These are phyloP conservation scores for Diaporthe amygdali DNA, from an alignment of 2,329 filamentous ascomycete species.

Conservation along the genomic window DNA sequence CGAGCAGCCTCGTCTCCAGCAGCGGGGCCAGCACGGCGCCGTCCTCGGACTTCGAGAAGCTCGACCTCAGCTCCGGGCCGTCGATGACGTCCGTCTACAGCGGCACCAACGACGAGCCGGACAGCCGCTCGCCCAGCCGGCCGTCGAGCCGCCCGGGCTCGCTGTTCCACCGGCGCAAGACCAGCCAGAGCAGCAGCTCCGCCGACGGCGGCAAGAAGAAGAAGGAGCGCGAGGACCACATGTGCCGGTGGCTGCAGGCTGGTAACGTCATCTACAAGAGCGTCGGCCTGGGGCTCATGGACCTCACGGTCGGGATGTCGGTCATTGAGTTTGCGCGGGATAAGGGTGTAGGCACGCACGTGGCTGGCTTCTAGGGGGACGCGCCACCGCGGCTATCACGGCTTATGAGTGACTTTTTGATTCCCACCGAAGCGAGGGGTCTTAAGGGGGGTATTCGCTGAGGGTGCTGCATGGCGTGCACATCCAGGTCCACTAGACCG, in stretches of 20 bases:
- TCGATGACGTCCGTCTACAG: slow-evolving; percentile 48
- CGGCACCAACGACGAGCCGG: slow-evolving; percentile 13
- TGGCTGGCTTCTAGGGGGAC: slow-evolving; percentile 54
- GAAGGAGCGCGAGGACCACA: slow-evolving; percentile 52
- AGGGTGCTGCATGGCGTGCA: neutral
- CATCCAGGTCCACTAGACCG: neutral
- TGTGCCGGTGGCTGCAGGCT: slow-evolving; percentile 61
- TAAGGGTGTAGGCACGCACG: slow-evolving; percentile 58
- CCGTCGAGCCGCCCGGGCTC: slow-evolving; percentile 29
- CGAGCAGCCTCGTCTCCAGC: slow-evolving; percentile 21
- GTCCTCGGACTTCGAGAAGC: slow-evolving; percentile 41
- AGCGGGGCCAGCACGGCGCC: slow-evolving; percentile 34
- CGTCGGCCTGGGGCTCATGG: slow-evolving; percentile 71
- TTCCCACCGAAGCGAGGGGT: neutral
- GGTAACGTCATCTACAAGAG: slow-evolving; percentile 74
- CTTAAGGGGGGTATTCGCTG: neutral
- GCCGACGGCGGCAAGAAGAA: slow-evolving; percentile 36
- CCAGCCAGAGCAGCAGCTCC: slow-evolving; percentile 34
- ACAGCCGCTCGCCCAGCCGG: slow-evolving; percentile 8
- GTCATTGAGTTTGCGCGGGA: slow-evolving; percentile 60
- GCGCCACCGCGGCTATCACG: neutral
- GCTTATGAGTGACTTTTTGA: slow-evolving; percentile 18
- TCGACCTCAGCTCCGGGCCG: slow-evolving; percentile 33
- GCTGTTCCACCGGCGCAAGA: slow-evolving; percentile 36
- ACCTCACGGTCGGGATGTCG: slow-evolving; percentile 65